Percentiles rank a stretch among this genome's conserved stretches.
Conservation (phyloP, 345 rosid genomes). For the Sisymbrium altissimum region DNA sequence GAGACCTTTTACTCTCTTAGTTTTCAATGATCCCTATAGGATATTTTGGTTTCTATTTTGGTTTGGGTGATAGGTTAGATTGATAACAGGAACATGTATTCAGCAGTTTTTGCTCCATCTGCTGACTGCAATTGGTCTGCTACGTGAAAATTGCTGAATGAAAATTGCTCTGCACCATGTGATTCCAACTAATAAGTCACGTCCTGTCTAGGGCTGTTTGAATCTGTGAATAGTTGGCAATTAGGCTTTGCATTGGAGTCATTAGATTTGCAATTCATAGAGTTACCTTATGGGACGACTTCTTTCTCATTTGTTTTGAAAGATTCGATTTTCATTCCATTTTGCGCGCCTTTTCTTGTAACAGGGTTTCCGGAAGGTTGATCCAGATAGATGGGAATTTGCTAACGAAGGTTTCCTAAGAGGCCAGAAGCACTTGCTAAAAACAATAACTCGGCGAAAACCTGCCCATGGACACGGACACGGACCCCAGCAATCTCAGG, state of each 20-base stretch:
- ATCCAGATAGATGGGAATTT: slow-evolving; percentile 97
- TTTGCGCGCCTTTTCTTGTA: slow-evolving; percentile 4
- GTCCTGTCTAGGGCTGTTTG: neutral
- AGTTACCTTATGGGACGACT: neutral
- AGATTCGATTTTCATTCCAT: neutral
- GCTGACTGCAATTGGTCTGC: neutral
- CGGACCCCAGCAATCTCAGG: slow-evolving; percentile 67
- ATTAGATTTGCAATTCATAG: neutral
- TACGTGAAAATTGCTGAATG: neutral
- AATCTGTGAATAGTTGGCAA: neutral
- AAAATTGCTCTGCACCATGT: neutral
- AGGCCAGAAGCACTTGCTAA: slow-evolving; percentile 88
- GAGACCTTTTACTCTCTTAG: slow-evolving; percentile 7
- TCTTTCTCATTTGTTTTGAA: neutral
- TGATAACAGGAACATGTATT: neutral
- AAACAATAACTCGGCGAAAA: slow-evolving; percentile 74
- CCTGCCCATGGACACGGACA: slow-evolving; percentile 63
- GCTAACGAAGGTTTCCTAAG: slow-evolving; percentile 91
- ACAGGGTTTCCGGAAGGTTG: slow-evolving; percentile 98
- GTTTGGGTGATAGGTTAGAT: slow-evolving; percentile 11
- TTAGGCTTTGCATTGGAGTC: neutral
- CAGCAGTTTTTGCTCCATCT: neutral
- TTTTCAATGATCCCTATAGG: neutral
- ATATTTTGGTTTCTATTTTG: neutral
- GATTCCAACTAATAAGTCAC: neutral